Percentiles rank a stretch among this genome's conserved stretches.
phyloP scores from a whole-genome alignment of 129 eudicot species.

The Chrysanthemum lavandulifolium region DNA sequence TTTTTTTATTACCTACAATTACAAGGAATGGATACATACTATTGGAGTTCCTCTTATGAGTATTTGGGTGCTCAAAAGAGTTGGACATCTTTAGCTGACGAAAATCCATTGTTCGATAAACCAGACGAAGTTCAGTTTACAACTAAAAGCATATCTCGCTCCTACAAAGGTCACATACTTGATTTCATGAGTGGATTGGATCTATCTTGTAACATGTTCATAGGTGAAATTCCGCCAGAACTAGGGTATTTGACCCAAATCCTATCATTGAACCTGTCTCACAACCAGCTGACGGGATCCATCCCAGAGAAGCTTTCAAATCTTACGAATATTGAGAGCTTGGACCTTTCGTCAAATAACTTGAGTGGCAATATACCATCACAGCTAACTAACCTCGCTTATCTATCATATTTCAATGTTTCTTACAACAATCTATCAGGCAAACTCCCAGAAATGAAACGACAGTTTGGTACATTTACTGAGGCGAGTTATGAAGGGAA shows the following conservation, averaged over 20 bases:
- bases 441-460: conserved; percentile 22
- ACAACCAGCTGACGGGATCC: conserved; percentile 20
- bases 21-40: background rate
- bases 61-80: background rate
- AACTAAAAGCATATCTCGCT: conserved; percentile 15
- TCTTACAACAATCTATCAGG: conserved; percentile 30
- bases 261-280: conserved; percentile 28
- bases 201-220: conserved; percentile 27
- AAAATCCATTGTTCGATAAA: background rate
- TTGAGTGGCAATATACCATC: conserved; percentile 21
- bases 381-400: conserved; percentile 2
- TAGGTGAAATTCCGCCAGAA: conserved; percentile 25
- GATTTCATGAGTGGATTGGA: conserved; percentile 29
- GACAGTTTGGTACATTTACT: conserved; percentile 26
- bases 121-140: conserved; percentile 19
- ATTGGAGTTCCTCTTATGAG: background rate
- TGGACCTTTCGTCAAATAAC: conserved; percentile 26
- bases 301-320: conserved; percentile 24
- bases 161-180: conserved; percentile 28
- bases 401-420: conserved; percentile 16
- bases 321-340: conserved; percentile 19
- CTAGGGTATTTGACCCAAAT: conserved; percentile 20
- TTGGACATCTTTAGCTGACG: background rate
- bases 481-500: conserved; percentile 24
- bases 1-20: background rate